Evolutionary conservation across 2,329 filamentous ascomycete genomes (phyloP).

Genomic region (Cytospora schulzeri): DNA sequence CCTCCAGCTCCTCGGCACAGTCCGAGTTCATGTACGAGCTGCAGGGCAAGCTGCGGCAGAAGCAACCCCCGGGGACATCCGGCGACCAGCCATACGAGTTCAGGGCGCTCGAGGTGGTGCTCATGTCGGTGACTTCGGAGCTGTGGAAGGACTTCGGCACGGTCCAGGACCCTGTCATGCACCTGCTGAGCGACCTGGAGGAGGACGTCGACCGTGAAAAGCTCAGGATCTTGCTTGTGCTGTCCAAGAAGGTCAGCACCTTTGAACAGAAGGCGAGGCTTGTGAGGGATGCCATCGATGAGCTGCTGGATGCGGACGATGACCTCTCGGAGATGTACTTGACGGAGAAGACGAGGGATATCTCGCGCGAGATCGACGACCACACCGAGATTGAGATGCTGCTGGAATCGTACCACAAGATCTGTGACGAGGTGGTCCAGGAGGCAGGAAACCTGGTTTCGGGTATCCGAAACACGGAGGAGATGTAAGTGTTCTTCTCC

Average conservation of each 20-base stretch:
- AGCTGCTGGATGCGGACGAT: constrained; percentile 93
- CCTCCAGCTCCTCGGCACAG: constrained; percentile 91
- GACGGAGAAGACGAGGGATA: constrained; percentile 79
- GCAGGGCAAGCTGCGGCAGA: constrained; percentile 87
- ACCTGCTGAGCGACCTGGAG: constrained; percentile 85
- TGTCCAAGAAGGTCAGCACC: constrained; percentile 92
- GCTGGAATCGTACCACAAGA: constrained; percentile 94
- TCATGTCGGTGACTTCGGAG: constrained; percentile 90
- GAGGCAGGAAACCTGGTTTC: constrained; percentile 90
- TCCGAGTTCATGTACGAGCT: constrained; percentile 98
- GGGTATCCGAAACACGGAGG: constrained; percentile 95
- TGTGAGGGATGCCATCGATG: constrained; percentile 91
- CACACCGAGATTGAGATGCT: constrained; percentile 98
- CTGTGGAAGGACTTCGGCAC: constrained; percentile 94
- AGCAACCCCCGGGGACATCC: constrained; percentile 57
- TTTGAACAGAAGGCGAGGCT: constrained; percentile 97
- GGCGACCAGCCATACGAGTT: constrained; percentile 88
- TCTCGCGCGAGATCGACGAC: constrained; percentile 75
- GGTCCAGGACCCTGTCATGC: constrained; percentile 87
- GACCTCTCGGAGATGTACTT: constrained; percentile 95
- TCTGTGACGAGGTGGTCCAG: constrained; percentile 97
- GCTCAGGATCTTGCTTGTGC: constrained; percentile 83
- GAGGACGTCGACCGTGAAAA: constrained; percentile 97
- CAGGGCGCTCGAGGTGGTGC: constrained; percentile 88
- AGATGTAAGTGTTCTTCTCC: constrained; percentile 77